These are phyloP conservation scores for Vigna mungo DNA, from an alignment of 306 rosid genomes.

Conservation along the genomic window DNA sequence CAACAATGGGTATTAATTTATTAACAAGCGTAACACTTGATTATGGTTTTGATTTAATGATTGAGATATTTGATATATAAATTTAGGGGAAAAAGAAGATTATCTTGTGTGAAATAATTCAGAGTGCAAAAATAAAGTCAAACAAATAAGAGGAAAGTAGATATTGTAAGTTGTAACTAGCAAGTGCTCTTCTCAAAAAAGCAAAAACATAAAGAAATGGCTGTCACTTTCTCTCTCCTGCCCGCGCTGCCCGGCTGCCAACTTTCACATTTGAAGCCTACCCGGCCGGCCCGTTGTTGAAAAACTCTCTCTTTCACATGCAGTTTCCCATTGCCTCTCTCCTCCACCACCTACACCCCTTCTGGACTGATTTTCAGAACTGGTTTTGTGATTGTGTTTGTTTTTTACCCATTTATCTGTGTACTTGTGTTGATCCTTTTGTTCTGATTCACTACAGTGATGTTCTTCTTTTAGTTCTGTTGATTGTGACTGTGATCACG, in stretches of 20 bases:
- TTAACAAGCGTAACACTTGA: conserved; percentile 16
- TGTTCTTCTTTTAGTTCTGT: conserved; percentile 32
- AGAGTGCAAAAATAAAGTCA: conserved; percentile 47
- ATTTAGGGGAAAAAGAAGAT: conserved; percentile 28
- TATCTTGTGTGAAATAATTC: conserved; percentile 44
- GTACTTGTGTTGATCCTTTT: conserved; percentile 44
- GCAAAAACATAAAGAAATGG: conserved; percentile 48
- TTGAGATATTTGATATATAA: background rate
- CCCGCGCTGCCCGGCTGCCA: conserved; percentile 46
- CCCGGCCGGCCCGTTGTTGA: conserved; percentile 57
- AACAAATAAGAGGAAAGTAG: conserved; percentile 48
- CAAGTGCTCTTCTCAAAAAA: conserved; percentile 44
- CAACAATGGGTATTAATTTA: background rate
- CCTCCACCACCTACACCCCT: conserved; percentile 41
- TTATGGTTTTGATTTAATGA: conserved; percentile 37
- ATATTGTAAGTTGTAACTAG: conserved; percentile 30
- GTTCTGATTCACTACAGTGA: conserved; percentile 2
- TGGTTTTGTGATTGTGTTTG: background rate
- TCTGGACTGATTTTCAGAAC: conserved; percentile 50
- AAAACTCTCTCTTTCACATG: conserved; percentile 53
- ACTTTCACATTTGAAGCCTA: conserved; percentile 43
- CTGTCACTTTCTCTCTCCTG: conserved; percentile 62
- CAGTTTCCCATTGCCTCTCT: conserved; percentile 51
- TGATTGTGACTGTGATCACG: conserved; percentile 12
- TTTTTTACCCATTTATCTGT: background rate